These are phyloP conservation scores for Sanghuangporus baumii DNA, from an alignment of 1,284 basidiomycete species.

Conservation along the genomic window DNA sequence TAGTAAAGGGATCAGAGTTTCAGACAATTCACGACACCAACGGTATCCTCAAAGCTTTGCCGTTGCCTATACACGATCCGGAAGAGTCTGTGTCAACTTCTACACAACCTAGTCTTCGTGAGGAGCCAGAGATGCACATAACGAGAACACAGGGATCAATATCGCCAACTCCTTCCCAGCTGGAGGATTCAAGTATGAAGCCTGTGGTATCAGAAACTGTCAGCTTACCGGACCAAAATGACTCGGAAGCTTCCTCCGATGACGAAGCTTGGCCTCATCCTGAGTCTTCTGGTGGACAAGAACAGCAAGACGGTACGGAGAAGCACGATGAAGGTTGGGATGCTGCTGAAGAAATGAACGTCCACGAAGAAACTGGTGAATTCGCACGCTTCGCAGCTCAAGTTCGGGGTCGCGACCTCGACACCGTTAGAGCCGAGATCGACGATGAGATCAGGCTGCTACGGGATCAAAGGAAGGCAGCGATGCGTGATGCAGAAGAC, in stretches of 20 bases:
- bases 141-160: too few relatives aligned
- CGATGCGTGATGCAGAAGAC: conserved; percentile 92
- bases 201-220: background rate
- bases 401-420: conserved; percentile 79
- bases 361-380: conserved; percentile 81
- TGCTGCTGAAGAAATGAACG: conserved; percentile 76
- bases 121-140: too few relatives aligned
- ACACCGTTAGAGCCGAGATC: conserved; percentile 81
- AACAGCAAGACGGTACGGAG: conserved; percentile 16
- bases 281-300: conserved; percentile 35
- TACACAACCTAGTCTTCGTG: too few relatives aligned
- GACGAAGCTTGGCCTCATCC: conserved; percentile 47
- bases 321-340: conserved; percentile 42
- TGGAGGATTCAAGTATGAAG: background rate
- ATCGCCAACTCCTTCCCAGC: background rate
- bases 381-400: conserved; percentile 90
- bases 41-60: too few relatives aligned
- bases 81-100: too few relatives aligned
- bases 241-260: conserved; percentile 21
- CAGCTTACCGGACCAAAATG: background rate
- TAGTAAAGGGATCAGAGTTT: too few relatives aligned
- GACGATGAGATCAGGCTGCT: conserved; percentile 86
- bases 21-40: too few relatives aligned
- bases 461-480: conserved; percentile 80
- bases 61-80: too few relatives aligned